phyloP scores from a whole-genome alignment of 257 asterid species.

The Anisodus acutangulus region DNA sequence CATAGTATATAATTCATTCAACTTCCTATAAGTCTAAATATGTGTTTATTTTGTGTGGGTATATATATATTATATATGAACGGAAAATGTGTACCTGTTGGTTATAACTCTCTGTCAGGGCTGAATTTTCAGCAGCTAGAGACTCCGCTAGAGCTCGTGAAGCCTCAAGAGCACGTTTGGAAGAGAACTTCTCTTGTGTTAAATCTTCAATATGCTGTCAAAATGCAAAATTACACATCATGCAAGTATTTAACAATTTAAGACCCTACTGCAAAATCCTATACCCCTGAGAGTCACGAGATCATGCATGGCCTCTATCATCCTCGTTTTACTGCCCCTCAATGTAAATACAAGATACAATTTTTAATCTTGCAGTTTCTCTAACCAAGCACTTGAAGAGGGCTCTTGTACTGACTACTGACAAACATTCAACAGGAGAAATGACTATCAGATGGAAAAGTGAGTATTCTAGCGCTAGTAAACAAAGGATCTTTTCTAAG shows the following conservation, averaged over 20 bases:
- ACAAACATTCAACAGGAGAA: conserved; percentile 6
- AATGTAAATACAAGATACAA: conserved; percentile 18
- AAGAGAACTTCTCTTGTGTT: conserved; percentile 90
- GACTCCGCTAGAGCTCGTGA: conserved; percentile 85
- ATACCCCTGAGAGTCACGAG: neutral
- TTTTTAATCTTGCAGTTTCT: conserved; percentile 4
- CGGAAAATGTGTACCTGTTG: conserved; percentile 64
- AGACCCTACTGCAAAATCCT: neutral
- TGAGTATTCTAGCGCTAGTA: neutral
- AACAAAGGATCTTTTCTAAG: neutral
- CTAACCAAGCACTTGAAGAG: conserved; percentile 8
- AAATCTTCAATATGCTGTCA: conserved; percentile 96
- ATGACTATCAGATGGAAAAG: neutral
- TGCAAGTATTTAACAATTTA: neutral
- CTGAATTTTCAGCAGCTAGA: conserved; percentile 93
- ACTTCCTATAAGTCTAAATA: neutral
- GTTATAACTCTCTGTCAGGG: conserved; percentile 85
- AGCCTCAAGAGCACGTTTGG: conserved; percentile 96
- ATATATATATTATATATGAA: neutral
- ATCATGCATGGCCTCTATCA: conserved; percentile 4
- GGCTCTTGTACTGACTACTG: neutral
- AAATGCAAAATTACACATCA: conserved; percentile 1
- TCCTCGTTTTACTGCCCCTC: neutral
- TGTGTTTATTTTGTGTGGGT: neutral
- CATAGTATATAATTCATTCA: neutral